phyloP scores from a whole-genome alignment of 2,329 filamentous ascomycete species.

The Bisporella sp. region DNA sequence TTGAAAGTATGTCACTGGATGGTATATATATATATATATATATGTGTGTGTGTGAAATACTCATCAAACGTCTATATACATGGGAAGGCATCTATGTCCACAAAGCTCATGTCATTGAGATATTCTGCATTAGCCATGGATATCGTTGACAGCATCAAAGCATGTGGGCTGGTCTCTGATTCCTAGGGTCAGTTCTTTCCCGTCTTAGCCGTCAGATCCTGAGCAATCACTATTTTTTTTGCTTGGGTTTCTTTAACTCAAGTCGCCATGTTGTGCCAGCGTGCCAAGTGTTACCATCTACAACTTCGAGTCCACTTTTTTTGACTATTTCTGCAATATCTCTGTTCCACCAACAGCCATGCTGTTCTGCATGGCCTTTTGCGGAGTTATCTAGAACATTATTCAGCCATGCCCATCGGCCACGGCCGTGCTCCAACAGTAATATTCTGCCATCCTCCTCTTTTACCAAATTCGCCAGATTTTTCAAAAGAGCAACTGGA shows the following conservation, averaged over 20 bases:
- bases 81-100: too few relatives aligned
- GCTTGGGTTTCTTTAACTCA: slow-evolving; percentile 37
- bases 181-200: too few relatives aligned
- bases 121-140: too few relatives aligned
- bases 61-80: too few relatives aligned
- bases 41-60: too few relatives aligned
- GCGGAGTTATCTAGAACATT: slow-evolving; percentile 48
- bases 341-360: slow-evolving; percentile 64
- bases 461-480: slow-evolving; percentile 44
- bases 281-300: slow-evolving; percentile 46
- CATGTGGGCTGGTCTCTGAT: too few relatives aligned
- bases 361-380: slow-evolving; percentile 47
- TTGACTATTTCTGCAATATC: slow-evolving; percentile 50
- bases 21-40: too few relatives aligned
- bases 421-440: slow-evolving; percentile 56
- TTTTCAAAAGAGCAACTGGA: slow-evolving; percentile 44
- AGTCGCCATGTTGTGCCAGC: slow-evolving; percentile 52
- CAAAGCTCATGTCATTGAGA: too few relatives aligned
- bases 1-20: too few relatives aligned
- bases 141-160: too few relatives aligned
- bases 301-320: slow-evolving; percentile 50
- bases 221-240: too few relatives aligned
- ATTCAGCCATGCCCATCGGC: slow-evolving; percentile 48
- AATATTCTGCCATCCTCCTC: slow-evolving; percentile 52
- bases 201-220: too few relatives aligned